Evolutionary conservation across 805 yeast species (phyloP).

Genomic region (Metschnikowia cubensis): DNA sequence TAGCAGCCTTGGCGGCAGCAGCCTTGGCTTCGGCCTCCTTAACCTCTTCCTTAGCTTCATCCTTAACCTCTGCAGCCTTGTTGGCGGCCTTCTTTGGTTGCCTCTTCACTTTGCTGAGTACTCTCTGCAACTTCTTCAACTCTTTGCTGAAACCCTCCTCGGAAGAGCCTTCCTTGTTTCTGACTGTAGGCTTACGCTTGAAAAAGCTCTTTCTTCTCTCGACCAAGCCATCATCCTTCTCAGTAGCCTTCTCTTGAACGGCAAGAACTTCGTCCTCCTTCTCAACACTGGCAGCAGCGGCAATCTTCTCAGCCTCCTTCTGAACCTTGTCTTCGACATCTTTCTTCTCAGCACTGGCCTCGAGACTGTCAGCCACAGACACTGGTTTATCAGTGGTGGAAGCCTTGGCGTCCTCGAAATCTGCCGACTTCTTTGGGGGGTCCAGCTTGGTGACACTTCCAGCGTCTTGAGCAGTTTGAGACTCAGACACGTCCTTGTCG

Average conservation of each 20-base stretch:
- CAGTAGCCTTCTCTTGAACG: conserved; percentile 16
- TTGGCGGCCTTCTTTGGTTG: background rate
- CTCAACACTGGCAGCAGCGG: background rate
- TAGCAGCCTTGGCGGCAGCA: background rate
- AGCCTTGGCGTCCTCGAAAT: background rate
- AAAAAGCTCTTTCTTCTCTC: conserved; percentile 10
- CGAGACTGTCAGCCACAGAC: background rate
- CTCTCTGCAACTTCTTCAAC: conserved; percentile 1
- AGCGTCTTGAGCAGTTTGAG: background rate
- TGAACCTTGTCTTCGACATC: background rate
- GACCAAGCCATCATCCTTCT: conserved; percentile 14
- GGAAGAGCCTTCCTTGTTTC: background rate
- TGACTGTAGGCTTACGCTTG: conserved; percentile 1
- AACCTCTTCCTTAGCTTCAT: background rate
- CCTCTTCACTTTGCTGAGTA: conserved; percentile 1
- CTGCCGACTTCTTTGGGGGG: background rate
- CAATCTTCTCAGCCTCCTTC: conserved; percentile 6
- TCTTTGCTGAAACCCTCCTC: background rate
- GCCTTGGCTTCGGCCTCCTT: background rate
- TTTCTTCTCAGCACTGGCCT: background rate
- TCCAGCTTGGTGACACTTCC: background rate
- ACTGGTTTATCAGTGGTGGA: conserved; percentile 4
- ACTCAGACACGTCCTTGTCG: background rate
- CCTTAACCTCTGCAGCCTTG: background rate
- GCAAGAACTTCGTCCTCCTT: background rate